A percentile compares a stretch with the other conserved stretches of the same genome.
Conservation (phyloP, 768 basidiomycete species). For the Lactifluus subvellereus region DNA sequence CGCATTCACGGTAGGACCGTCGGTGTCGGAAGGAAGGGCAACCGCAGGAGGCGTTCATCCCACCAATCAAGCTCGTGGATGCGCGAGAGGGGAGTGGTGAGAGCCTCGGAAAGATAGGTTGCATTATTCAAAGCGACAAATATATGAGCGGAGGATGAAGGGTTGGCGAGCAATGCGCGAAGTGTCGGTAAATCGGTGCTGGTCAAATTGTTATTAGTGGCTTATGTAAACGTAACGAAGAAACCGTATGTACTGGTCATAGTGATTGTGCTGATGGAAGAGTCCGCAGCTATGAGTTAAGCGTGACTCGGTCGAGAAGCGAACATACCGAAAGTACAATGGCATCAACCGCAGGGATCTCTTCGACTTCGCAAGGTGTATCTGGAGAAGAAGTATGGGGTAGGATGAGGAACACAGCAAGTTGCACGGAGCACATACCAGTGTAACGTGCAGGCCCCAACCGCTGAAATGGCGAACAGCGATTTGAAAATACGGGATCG, state of each 20-base stretch:
- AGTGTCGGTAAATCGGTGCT: constrained; percentile 35
- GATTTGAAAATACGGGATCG: constrained; percentile 35
- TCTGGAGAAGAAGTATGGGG: constrained; percentile 20
- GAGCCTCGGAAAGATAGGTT: constrained; percentile 28
- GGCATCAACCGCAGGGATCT: constrained; percentile 44
- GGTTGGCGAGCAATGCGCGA: constrained; percentile 27
- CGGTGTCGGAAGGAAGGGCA: constrained; percentile 25
- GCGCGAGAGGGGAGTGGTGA: constrained; percentile 31
- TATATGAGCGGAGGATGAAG: constrained; percentile 33
- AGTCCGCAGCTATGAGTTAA: not conserved
- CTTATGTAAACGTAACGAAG: not conserved
- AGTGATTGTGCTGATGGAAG: constrained; percentile 33
- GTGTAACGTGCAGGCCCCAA: constrained; percentile 33
- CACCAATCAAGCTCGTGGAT: constrained; percentile 50
- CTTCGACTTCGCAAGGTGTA: constrained; percentile 35
- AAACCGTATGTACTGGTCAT: constrained; percentile 31
- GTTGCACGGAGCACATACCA: constrained; percentile 21
- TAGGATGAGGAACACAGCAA: not conserved
- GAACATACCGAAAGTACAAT: constrained; percentile 43
- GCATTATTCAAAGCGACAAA: constrained; percentile 44
- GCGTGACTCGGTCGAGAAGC: not conserved
- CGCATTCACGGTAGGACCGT: constrained; percentile 12
- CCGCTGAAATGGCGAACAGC: constrained; percentile 32
- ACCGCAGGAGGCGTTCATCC: constrained; percentile 31
- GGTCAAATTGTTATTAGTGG: not conserved